A percentile compares a stretch with the other conserved stretches of the same genome.
phyloP scores from a whole-genome alignment of 1,139 yeast genomes.

The Blastobotrys ciferrii region DNA sequence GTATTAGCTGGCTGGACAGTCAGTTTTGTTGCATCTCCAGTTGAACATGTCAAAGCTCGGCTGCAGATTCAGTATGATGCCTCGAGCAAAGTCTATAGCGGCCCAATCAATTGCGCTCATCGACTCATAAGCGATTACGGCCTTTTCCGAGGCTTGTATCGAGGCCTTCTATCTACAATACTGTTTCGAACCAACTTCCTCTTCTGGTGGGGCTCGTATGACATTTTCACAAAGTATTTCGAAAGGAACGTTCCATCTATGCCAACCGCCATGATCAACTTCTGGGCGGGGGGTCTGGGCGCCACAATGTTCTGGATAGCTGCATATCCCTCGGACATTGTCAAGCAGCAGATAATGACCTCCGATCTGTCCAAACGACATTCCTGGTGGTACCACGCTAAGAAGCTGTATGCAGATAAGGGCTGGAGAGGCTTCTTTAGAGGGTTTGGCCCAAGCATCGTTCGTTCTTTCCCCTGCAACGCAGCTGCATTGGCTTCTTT shows the following conservation, averaged over 20 bases:
- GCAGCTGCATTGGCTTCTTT: constrained; percentile 93
- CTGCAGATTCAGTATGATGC: constrained; percentile 89
- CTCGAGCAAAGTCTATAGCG: constrained; percentile 60
- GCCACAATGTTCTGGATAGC: constrained; percentile 85
- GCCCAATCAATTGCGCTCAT: constrained; percentile 70
- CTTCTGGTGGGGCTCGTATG: constrained; percentile 95
- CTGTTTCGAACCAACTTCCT: constrained; percentile 82
- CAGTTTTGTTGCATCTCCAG: constrained; percentile 90
- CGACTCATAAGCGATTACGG: constrained; percentile 56
- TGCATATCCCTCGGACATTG: constrained; percentile 88
- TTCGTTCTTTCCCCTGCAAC: constrained; percentile 73
- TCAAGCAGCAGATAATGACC: constrained; percentile 83
- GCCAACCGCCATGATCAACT: constrained; percentile 62
- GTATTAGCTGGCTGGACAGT: constrained; percentile 81
- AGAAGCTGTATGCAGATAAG: constrained; percentile 54
- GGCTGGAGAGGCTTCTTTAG: constrained; percentile 72
- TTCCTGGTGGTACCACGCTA: constrained; percentile 72
- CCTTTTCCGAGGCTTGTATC: constrained; percentile 71
- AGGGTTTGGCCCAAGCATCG: constrained; percentile 75
- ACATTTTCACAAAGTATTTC: constrained; percentile 68
- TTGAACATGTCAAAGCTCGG: constrained; percentile 85
- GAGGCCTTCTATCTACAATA: constrained; percentile 83
- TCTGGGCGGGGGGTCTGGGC: constrained; percentile 88
- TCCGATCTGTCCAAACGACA: constrained; percentile 70
- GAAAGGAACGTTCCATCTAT: constrained; percentile 42